Percentiles rank a stretch among this genome's conserved stretches.
These are phyloP conservation scores for Ilyonectria destructans DNA, from an alignment of 2,329 filamentous ascomycete genomes.

Conservation along the genomic window DNA sequence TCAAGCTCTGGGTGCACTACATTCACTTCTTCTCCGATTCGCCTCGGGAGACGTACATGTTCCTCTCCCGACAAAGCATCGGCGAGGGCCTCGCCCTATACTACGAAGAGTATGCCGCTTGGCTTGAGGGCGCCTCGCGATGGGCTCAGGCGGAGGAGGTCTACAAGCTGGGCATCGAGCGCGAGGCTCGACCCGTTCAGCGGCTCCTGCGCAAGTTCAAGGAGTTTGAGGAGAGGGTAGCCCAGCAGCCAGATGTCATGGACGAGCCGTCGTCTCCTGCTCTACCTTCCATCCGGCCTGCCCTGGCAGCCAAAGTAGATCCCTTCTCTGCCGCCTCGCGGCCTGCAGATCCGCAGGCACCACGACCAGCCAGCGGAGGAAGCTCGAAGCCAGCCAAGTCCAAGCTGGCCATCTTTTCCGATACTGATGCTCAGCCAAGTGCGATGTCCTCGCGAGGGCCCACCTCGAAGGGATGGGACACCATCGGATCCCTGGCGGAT, in stretches of 20 bases:
- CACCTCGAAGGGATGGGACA: constrained; percentile 87
- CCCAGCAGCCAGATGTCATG: constrained; percentile 74
- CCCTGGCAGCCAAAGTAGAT: constrained; percentile 87
- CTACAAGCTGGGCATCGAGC: constrained; percentile 90
- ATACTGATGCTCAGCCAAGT: constrained; percentile 75
- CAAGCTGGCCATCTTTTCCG: constrained; percentile 94
- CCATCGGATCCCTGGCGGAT: constrained; percentile 87
- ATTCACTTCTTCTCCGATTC: constrained; percentile 93
- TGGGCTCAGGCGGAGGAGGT: constrained; percentile 96
- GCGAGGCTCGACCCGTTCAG: constrained; percentile 86
- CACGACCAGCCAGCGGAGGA: constrained; percentile 65
- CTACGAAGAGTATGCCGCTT: constrained; percentile 97
- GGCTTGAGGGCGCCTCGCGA: constrained; percentile 87
- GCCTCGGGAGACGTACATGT: constrained; percentile 94
- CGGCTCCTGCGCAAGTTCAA: constrained; percentile 90
- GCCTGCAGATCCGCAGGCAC: constrained; percentile 77
- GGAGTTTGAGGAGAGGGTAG: constrained; percentile 87
- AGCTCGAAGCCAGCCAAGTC: constrained; percentile 78
- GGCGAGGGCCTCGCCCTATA: constrained; percentile 91
- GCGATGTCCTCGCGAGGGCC: constrained; percentile 68
- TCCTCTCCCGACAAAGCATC: constrained; percentile 89
- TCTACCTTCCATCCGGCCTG: constrained; percentile 85
- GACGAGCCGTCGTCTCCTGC: constrained; percentile 88
- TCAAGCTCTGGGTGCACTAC: constrained; percentile 95
- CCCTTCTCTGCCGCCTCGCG: constrained; percentile 78